phyloP scores from a whole-genome alignment of 352 stramenopile genomes.

The Globisporangium spiculum region DNA sequence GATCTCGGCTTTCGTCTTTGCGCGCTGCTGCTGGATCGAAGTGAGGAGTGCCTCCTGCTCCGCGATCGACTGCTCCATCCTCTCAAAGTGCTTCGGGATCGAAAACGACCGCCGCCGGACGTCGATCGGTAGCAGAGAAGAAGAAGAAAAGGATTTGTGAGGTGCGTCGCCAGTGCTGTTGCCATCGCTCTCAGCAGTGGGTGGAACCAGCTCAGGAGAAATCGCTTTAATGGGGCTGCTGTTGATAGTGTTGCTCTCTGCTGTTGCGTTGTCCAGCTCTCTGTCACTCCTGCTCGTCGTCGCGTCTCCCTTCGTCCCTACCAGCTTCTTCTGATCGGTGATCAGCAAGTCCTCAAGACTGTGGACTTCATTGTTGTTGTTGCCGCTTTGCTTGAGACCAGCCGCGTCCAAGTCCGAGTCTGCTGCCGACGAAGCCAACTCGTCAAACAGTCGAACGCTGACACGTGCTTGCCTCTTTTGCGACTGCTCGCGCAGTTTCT shows the following conservation, averaged over 20 bases:
- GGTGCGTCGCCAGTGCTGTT: neutral
- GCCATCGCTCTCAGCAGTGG: neutral
- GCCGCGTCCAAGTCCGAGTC: neutral
- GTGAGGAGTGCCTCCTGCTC: slow-evolving; percentile 50
- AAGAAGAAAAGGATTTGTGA: neutral
- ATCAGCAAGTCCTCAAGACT: slow-evolving; percentile 48
- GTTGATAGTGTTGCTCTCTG: neutral
- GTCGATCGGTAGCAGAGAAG: slow-evolving; percentile 8
- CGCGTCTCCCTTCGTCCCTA: neutral
- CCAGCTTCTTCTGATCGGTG: slow-evolving; percentile 5
- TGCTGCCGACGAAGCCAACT: slow-evolving; percentile 21
- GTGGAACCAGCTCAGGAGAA: neutral
- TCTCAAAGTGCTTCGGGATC: slow-evolving; percentile 44
- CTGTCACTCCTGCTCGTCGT: neutral
- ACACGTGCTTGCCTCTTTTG: slow-evolving; percentile 10
- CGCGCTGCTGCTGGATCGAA: slow-evolving; percentile 55
- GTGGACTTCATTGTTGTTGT: slow-evolving; percentile 20
- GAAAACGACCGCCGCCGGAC: slow-evolving; percentile 36
- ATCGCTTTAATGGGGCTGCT: neutral
- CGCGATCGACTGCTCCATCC: slow-evolving; percentile 19
- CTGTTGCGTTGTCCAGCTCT: neutral
- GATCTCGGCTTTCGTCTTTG: slow-evolving; percentile 29
- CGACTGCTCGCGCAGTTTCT: slow-evolving; percentile 25
- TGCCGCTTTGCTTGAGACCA: slow-evolving; percentile 6
- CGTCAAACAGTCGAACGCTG: slow-evolving; percentile 43